Evolutionary conservation across 2,329 filamentous ascomycete genomes (phyloP), one percentile per base, ranked within the genome.

Genomic region (Fusarium caatingaense): DNA sequence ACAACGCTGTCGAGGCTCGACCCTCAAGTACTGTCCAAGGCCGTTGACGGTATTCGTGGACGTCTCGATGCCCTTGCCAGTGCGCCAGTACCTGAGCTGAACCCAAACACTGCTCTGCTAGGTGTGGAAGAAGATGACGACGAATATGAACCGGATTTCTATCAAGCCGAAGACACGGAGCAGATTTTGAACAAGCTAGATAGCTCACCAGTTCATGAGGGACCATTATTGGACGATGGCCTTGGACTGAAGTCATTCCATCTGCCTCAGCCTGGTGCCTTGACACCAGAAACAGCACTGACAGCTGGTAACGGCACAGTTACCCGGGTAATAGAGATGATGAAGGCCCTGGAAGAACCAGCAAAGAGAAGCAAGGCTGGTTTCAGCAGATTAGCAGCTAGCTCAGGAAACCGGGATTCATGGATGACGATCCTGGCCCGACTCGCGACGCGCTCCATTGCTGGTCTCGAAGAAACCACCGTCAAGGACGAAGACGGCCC

Each of bases 401-500:
- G 91, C 76, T 91, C 91, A 4, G 93, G 94, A 73, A 93, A 95
- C 74, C 87, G 91, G 67, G 94, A 98, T 68, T 92, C 94, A 1
- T 98, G 95, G 94, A 88, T 97, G 71, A 96, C 93, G 0, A 88
- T 98, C 21, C 86, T 98, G 60, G 92, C 92, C 42, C 89, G 96
- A 49, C 83, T 98, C 48, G 95, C 94, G 15, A 97, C 94, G 6
- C 88, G 95, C 40, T 88, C 93, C 23, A 87, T 89, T 15, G 88
- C 89, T 25, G 91, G 91, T 3, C 84, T 97, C 5, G 91, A 93
- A 53, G 86, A 87, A 28, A 75, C 78, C 13, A 69, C 80, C 1
- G 78, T 90, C 69, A 91, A 92, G 69, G 80, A 84, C 1, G 89
- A 93, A 73, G 84, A 84, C 40, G 81, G 75, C n/a, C 60, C 72